These are phyloP conservation scores for Penicillium sp. DNA, from an alignment of 2,329 filamentous ascomycete genomes.

Conservation along the genomic window DNA sequence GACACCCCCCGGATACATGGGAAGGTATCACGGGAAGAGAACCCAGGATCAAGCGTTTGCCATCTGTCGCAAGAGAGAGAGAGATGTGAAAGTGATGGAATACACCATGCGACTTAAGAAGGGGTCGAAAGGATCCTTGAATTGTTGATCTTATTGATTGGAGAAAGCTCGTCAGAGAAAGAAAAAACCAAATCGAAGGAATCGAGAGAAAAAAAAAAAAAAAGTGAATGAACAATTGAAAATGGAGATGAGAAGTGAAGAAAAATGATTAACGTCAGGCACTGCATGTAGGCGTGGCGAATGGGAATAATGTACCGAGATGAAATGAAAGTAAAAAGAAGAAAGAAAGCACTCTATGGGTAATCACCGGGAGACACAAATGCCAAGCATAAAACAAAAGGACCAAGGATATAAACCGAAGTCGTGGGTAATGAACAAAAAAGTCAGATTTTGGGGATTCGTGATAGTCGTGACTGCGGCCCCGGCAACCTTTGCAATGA, in stretches of 20 bases:
- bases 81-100: neutral
- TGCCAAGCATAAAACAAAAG: constrained; percentile 36
- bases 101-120: neutral
- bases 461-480: constrained; percentile 38
- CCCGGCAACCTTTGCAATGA: constrained; percentile 11
- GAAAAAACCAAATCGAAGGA: constrained; percentile 7
- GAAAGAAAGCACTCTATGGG: constrained; percentile 39
- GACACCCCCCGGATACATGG: neutral
- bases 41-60: neutral
- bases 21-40: neutral
- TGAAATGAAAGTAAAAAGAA: constrained; percentile 26
- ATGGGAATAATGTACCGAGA: constrained; percentile 34
- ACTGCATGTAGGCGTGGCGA: constrained; percentile 15
- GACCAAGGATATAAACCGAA: constrained; percentile 40
- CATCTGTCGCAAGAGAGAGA: neutral
- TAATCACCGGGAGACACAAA: constrained; percentile 37
- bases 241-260: constrained; percentile 18
- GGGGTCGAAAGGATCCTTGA: neutral
- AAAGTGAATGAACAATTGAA: constrained; percentile 27
- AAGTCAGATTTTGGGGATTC: constrained; percentile 30
- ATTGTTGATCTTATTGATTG: constrained; percentile 13
- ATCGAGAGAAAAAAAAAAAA: constrained; percentile 19
- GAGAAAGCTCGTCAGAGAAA: constrained; percentile 1
- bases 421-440: constrained; percentile 27
- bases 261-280: constrained; percentile 31